phyloP scores from a whole-genome alignment of 2,329 filamentous ascomycete genomes.

The Cercospora sp. region DNA sequence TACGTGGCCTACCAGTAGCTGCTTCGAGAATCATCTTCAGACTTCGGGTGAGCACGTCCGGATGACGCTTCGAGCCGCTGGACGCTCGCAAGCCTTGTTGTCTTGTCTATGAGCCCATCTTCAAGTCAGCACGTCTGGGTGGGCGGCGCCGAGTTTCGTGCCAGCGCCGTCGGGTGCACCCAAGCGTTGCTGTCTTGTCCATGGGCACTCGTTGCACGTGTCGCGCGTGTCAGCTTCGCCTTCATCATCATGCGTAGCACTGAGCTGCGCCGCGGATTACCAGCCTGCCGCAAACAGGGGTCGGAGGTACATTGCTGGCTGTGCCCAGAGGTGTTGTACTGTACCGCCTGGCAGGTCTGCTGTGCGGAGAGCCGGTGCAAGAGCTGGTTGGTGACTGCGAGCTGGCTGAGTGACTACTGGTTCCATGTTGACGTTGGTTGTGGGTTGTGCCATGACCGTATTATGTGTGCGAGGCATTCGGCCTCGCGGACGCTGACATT shows the following conservation, averaged over 20 bases:
- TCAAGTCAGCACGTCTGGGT: not conserved
- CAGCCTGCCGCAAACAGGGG: not conserved
- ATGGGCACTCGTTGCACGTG: not conserved
- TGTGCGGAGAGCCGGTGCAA: not conserved
- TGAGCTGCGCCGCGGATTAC: not conserved
- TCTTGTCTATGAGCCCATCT: too few relatives aligned
- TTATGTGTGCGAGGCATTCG: conserved; percentile 6
- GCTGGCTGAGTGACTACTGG: conserved; percentile 1
- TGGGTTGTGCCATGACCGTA: not conserved
- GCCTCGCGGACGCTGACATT: not conserved
- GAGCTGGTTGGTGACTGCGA: not conserved
- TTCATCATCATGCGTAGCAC: not conserved
- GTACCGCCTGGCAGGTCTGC: not conserved
- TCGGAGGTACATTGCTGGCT: conserved; percentile 7
- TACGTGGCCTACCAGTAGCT: too few relatives aligned
- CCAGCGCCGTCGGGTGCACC: not conserved
- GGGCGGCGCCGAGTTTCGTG: not conserved
- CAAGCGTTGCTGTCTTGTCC: not conserved
- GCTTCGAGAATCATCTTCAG: too few relatives aligned
- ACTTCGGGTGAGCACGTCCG: too few relatives aligned
- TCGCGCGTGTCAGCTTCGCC: not conserved
- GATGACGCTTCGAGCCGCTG: too few relatives aligned
- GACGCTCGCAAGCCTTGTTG: too few relatives aligned
- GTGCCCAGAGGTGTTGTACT: conserved; percentile 7
- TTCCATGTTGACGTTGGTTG: not conserved